A percentile compares a stretch with the other conserved stretches of the same genome.
phyloP scores from a whole-genome alignment of 352 stramenopile genomes.

The Phytophthora podocarpi region DNA sequence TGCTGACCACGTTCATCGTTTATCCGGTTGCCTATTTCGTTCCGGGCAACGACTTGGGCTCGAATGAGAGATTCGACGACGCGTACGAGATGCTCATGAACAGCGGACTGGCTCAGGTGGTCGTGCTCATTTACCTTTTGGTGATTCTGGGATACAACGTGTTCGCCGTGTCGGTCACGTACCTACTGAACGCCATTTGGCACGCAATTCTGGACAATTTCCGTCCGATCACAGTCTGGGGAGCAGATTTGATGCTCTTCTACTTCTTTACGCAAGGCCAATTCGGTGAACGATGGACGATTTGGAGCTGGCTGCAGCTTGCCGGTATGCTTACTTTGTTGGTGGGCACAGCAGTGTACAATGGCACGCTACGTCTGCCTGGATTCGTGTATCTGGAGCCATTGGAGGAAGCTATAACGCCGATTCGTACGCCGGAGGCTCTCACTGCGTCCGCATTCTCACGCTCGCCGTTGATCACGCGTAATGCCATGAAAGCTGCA shows the following conservation, averaged over 20 bases:
- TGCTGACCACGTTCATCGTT: constrained; percentile 93
- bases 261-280: constrained; percentile 91
- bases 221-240: constrained; percentile 96
- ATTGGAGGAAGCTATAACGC: constrained; percentile 63
- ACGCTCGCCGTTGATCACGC: constrained; percentile 78
- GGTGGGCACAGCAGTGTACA: constrained; percentile 97
- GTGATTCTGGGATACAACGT: constrained; percentile 97
- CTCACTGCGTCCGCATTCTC: constrained; percentile 59
- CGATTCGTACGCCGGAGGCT: constrained; percentile 69
- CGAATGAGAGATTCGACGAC: constrained; percentile 92
- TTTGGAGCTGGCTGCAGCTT: constrained; percentile 95
- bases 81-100: constrained; percentile 75
- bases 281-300: constrained; percentile 96
- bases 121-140: constrained; percentile 91
- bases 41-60: constrained; percentile 93
- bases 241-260: constrained; percentile 95
- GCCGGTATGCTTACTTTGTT: constrained; percentile 93
- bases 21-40: constrained; percentile 94
- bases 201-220: constrained; percentile 99
- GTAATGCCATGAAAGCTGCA: constrained; percentile 83
- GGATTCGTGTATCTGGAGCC: constrained; percentile 82
- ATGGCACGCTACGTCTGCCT: constrained; percentile 86
- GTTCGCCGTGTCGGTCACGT: constrained; percentile 96
- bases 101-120: constrained; percentile 59
- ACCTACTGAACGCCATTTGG: constrained; percentile 96